Evolutionary conservation across 305 asterid species (phyloP), one percentile per base, ranked within the genome.

Genomic region (Andrographis paniculata): DNA sequence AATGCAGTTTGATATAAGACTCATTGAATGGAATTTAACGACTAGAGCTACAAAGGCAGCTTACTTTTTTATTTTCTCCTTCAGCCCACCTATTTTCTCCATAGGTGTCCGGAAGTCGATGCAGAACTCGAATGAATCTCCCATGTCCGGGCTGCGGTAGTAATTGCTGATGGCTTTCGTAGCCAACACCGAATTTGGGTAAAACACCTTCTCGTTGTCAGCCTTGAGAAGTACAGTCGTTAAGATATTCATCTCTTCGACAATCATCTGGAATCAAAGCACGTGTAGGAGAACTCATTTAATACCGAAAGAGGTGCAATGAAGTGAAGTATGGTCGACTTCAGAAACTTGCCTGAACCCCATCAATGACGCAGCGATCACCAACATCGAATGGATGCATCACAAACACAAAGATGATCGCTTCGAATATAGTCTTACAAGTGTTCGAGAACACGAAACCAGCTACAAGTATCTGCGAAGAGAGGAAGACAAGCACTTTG

Each of bases 381-480:
- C 97, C 95, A 43, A 88, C 97, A 63, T 88, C 95, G 37, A 79
- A 88, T 33, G 95, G 97, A 65, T 88, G 97, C 97, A 88, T 85
- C 38, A 88, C 95, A 56, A 81, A 88, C 16, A 88, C 97, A 48
- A 84, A 84, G 57, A 88, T 74, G 47, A 88, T 72, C 17, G 94
- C 95, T 74, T 84, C 97, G 43, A 88, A 88, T 46, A 88, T 67
- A 37, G 85, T 84, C 87, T 84, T 84, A 93, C 95, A 84, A 60
- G 95, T 84, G 75, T 84, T 88, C 30, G 94, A 94, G 53, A 88
- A 88, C 72, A 88, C 76, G 62, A 84, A 88, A 42, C 69, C 97
- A 2, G 77, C 95, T 42, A 88, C 66, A 49, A 88, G 80, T 37
- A 88, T 77, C 73, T 88, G 97, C 31, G 97, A 88, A 0, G 97